Evolutionary conservation across 176 grass and related monocot genomes (phyloP), one percentile per base, ranked within the genome.

Genomic region (Oryza glaberrima): DNA sequence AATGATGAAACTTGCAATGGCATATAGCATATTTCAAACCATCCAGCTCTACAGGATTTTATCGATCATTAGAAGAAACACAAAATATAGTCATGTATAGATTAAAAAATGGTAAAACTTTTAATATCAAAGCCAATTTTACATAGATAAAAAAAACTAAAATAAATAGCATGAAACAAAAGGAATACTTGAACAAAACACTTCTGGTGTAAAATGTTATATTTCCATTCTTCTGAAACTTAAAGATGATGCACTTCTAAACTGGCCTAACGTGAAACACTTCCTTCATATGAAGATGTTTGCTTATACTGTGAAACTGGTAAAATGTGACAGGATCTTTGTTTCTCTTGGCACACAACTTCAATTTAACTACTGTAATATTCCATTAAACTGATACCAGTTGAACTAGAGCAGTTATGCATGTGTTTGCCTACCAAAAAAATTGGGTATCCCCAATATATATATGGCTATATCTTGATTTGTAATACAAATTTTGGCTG

Each of bases 131-230:
- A 40, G 38, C 38, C 38, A 40, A 63, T 76, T 65, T 43, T 74
- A 17, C 51, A 35, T 69, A 82, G 35, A 43, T 38, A 60, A 7
- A 44, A 44, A 20, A 32, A 6, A 60, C 34, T 82, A 23, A 43
- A 64, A 82, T 17, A 69, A 23, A 70, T 63, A 72, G 11, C 76
- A 88, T 64, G 17, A 82, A 11, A 86, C 85, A 81, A 43, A 82
- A 75, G 40, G 49, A 73, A 78, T 36, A 9, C 3, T 32, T 61
- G 35, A 9, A 32, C 12, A 19, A 73, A 32, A 88, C 32, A 82
- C 44, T 69, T 58, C 25, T 71, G 30, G 14, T 70, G 72, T 14
- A 60, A 61, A 67, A 3, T 86, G 15, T 28, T 46, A 0, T 51
- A 40, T 74, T 26, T 26, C 13, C 9, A 41, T 75, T 83, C 73